Evolutionary conservation across 495 filamentous ascomycete species (phyloP).

Genomic region (Podospora conica): DNA sequence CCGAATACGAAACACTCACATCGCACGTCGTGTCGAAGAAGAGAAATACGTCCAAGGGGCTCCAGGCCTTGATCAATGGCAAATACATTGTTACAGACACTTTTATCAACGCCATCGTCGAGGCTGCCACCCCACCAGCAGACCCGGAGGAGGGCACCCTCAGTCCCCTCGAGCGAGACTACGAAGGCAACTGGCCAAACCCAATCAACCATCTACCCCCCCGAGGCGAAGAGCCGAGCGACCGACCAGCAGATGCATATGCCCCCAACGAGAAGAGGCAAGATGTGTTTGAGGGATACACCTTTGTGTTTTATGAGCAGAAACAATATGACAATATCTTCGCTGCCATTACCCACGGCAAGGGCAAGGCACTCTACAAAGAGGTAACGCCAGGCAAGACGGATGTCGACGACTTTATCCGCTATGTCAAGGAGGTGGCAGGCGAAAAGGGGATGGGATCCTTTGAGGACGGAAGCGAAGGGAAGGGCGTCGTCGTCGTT

Average conservation of each 20-base stretch:
- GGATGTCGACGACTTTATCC: conserved; percentile 66
- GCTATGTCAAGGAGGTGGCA: conserved; percentile 67
- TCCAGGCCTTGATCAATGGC: conserved; percentile 84
- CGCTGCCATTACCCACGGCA: conserved; percentile 66
- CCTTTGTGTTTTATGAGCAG: conserved; percentile 78
- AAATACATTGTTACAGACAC: conserved; percentile 72
- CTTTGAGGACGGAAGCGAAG: conserved; percentile 54
- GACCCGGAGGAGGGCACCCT: conserved; percentile 49
- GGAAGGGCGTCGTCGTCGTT: conserved; percentile 72
- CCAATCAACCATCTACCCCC: conserved; percentile 64
- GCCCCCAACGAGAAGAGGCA: conserved; percentile 57
- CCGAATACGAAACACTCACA: conserved; percentile 64
- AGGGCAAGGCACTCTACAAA: conserved; percentile 72
- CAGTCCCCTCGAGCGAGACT: conserved; percentile 75
- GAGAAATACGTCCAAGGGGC: conserved; percentile 76
- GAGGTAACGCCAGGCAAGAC: conserved; percentile 58
- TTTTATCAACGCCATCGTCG: conserved; percentile 61
- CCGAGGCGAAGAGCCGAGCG: conserved; percentile 63
- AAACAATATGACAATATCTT: conserved; percentile 74
- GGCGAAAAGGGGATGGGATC: conserved; percentile 63
- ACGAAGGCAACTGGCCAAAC: conserved; percentile 75
- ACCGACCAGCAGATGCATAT: conserved; percentile 57
- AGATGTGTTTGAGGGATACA: conserved; percentile 78
- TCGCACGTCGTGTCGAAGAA: conserved; percentile 88
- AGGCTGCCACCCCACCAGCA: conserved; percentile 55